A percentile compares a stretch with the other conserved stretches of the same genome.
These are phyloP conservation scores for Rheum nobile DNA, from an alignment of 148 eudicot genomes.

Conservation along the genomic window DNA sequence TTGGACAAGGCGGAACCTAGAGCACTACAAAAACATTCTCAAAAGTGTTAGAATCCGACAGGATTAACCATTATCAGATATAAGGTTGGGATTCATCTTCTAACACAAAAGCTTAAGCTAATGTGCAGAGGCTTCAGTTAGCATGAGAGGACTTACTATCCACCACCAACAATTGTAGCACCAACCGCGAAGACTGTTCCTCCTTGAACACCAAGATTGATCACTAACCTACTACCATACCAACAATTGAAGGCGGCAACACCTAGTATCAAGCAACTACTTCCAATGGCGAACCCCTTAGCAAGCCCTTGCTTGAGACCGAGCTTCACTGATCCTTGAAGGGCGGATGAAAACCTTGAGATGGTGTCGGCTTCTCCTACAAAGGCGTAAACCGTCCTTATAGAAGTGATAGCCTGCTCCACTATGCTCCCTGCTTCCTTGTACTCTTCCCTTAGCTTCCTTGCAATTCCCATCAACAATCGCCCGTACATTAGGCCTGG, in stretches of 20 bases:
- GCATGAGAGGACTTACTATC: conserved; percentile 17
- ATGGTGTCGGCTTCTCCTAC: conserved; percentile 22
- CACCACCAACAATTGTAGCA: conserved; percentile 16
- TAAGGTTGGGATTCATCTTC: not conserved
- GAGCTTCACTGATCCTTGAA: conserved; percentile 21
- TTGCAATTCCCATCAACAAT: conserved; percentile 16
- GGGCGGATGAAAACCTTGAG: conserved; percentile 16
- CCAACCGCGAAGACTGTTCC: conserved; percentile 26
- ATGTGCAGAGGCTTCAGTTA: not conserved
- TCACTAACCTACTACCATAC: conserved; percentile 27
- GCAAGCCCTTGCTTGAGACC: conserved; percentile 27
- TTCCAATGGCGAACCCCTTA: conserved; percentile 30
- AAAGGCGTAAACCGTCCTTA: conserved; percentile 27
- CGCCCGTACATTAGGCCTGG: conserved; percentile 27
- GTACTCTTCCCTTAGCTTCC: conserved; percentile 22
- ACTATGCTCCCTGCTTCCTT: conserved; percentile 22
- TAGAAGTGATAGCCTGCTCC: conserved; percentile 28
- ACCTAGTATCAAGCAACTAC: conserved; percentile 17
- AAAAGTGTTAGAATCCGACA: not conserved
- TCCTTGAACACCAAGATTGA: conserved; percentile 20
- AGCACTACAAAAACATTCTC: not conserved
- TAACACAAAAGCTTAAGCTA: not conserved
- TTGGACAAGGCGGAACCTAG: conserved; percentile 17
- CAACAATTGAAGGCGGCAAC: conserved; percentile 21
- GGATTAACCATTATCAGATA: too few species aligned